Percentiles rank a stretch among this genome's conserved stretches.
phyloP scores from a whole-genome alignment of 257 asterid species.

The Rehmannia glutinosa region DNA sequence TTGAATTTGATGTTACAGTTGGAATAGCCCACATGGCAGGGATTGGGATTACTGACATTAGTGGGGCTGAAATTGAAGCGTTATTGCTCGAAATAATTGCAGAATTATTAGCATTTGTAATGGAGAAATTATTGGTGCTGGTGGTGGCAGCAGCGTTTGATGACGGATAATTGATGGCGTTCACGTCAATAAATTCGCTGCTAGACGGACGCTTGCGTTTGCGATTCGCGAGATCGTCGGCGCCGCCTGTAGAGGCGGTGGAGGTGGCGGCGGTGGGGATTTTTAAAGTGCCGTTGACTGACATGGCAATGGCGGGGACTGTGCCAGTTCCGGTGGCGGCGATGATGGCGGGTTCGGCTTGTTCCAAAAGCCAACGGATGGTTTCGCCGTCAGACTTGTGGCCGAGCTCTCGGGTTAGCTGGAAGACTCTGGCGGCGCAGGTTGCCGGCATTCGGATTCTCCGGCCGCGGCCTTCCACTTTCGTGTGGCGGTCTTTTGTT shows the following conservation, averaged over 20 bases:
- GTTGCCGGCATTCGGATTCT: slow-evolving; percentile 74
- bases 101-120: slow-evolving; percentile 12
- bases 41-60: slow-evolving; percentile 44
- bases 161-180: slow-evolving; percentile 9
- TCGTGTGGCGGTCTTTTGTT: slow-evolving; percentile 59
- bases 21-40: slow-evolving; percentile 55
- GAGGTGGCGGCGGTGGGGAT: slow-evolving; percentile 39
- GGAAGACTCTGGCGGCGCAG: slow-evolving; percentile 77
- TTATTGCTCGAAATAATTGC: slow-evolving; percentile 29
- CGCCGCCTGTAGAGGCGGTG: not conserved
- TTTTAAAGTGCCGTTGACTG: slow-evolving; percentile 58
- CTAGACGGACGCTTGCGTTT: slow-evolving; percentile 33
- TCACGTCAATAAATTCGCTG: slow-evolving; percentile 26
- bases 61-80: slow-evolving; percentile 47
- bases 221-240: slow-evolving; percentile 5
- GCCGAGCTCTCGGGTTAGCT: slow-evolving; percentile 73
- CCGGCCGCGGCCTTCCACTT: slow-evolving; percentile 73
- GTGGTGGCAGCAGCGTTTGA: not conserved
- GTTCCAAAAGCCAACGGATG: slow-evolving; percentile 67
- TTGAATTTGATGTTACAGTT: slow-evolving; percentile 23
- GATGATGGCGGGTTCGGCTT: slow-evolving; percentile 62
- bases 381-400: slow-evolving; percentile 84
- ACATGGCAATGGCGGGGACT: slow-evolving; percentile 63
- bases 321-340: slow-evolving; percentile 76
- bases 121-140: not conserved